Conservation (phyloP, 148 eudicot species). For the Chenopodium berlandieri region DNA sequence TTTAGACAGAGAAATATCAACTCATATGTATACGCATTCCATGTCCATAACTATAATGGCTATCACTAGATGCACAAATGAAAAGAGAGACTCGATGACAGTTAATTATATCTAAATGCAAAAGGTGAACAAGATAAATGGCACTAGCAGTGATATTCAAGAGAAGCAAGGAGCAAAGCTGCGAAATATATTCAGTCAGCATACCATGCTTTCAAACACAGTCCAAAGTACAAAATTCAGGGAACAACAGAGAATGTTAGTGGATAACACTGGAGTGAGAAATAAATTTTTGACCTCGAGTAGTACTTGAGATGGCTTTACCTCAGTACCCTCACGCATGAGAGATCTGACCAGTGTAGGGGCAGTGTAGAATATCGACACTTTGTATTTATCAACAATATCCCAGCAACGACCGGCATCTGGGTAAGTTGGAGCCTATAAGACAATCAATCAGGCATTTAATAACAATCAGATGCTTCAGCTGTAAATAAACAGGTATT, state of each 20-base stretch:
- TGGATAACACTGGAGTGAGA: not conserved
- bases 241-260: not conserved
- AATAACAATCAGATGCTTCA: not conserved
- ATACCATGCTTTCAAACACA: not conserved
- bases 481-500: not conserved
- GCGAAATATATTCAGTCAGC: not conserved
- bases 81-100: not conserved
- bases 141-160: not conserved
- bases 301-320: constrained; percentile 22
- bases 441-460: not conserved
- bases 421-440: constrained; percentile 96
- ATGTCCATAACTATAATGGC: not conserved
- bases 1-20: constrained; percentile 9
- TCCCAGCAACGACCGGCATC: constrained; percentile 97
- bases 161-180: not conserved
- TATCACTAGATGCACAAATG: not conserved
- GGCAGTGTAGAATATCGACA: constrained; percentile 90
- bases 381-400: constrained; percentile 94
- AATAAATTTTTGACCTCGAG: not conserved
- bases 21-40: not conserved
- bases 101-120: not conserved
- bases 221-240: not conserved
- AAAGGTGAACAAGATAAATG: not conserved
- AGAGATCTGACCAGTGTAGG: constrained; percentile 94
- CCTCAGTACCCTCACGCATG: constrained; percentile 96